These are phyloP conservation scores for Cicer bijugum DNA, from an alignment of 306 rosid species.

Conservation along the genomic window DNA sequence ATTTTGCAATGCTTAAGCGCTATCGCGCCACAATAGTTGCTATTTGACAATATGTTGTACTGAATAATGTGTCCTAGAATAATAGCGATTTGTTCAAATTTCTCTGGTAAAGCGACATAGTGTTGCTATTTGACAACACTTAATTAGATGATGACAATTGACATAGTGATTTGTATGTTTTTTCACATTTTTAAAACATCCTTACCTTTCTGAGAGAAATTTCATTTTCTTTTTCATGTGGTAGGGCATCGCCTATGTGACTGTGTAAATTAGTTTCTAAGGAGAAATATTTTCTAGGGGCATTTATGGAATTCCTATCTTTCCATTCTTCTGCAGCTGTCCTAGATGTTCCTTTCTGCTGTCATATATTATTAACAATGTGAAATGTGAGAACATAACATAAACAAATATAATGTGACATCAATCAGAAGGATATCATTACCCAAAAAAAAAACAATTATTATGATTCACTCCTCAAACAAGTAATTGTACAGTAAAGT, in stretches of 20 bases:
- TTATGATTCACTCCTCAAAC: slow-evolving; percentile 3
- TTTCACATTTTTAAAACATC: slow-evolving; percentile 36
- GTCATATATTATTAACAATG: slow-evolving; percentile 13
- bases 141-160: too few relatives aligned
- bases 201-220: slow-evolving; percentile 43
- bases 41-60: too few relatives aligned
- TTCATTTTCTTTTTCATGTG: slow-evolving; percentile 46
- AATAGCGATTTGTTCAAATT: too few relatives aligned
- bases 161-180: too few relatives aligned
- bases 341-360: slow-evolving; percentile 51
- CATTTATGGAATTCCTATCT: slow-evolving; percentile 45
- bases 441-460: neutral
- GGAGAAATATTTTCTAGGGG: slow-evolving; percentile 40
- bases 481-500: neutral
- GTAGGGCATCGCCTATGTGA: slow-evolving; percentile 39
- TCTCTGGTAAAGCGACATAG: too few relatives aligned
- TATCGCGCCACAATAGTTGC: too few relatives aligned
- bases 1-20: too few relatives aligned
- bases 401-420: neutral
- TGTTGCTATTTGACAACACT: too few relatives aligned
- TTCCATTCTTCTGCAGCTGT: slow-evolving; percentile 50
- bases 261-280: slow-evolving; percentile 35
- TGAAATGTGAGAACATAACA: slow-evolving; percentile 23
- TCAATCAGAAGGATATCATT: neutral
- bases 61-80: too few relatives aligned